Conservation (phyloP, 805 yeast species). For the Tetrapisispora nanseiensis region DNA sequence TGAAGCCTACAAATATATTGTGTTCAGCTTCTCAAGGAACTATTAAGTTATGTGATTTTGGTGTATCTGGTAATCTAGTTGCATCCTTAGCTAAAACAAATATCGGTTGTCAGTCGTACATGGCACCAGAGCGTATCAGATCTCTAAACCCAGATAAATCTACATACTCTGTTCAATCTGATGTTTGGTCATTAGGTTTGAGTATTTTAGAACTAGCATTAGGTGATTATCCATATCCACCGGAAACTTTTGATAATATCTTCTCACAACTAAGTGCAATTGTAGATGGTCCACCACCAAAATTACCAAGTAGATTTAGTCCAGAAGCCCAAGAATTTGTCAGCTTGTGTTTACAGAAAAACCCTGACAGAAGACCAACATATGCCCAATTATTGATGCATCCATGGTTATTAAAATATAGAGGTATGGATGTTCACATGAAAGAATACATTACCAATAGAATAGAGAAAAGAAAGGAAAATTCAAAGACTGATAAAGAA, state of each 20-base stretch:
- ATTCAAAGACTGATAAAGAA: slow-evolving; percentile 21
- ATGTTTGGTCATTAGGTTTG: slow-evolving; percentile 90
- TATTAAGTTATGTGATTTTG: slow-evolving; percentile 89
- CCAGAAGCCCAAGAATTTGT: slow-evolving; percentile 77
- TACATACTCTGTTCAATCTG: slow-evolving; percentile 87
- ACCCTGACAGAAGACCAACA: slow-evolving; percentile 72
- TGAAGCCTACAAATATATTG: slow-evolving; percentile 89
- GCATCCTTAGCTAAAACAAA: slow-evolving; percentile 92
- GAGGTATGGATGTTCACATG: slow-evolving; percentile 34
- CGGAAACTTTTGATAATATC: slow-evolving; percentile 82
- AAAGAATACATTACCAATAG: slow-evolving; percentile 31
- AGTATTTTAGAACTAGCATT: slow-evolving; percentile 79
- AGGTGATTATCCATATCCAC: slow-evolving; percentile 93
- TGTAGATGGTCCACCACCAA: slow-evolving; percentile 93
- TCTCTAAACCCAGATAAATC: slow-evolving; percentile 62
- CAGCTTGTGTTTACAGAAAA: slow-evolving; percentile 62
- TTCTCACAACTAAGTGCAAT: slow-evolving; percentile 91
- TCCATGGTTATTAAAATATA: slow-evolving; percentile 66
- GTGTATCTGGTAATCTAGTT: slow-evolving; percentile 89
- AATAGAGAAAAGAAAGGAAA: slow-evolving; percentile 22
- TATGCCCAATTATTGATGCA: slow-evolving; percentile 67
- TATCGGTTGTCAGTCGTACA: slow-evolving; percentile 94
- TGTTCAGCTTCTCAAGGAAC: slow-evolving; percentile 70
- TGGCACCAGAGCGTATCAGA: slow-evolving; percentile 96
- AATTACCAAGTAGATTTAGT: slow-evolving; percentile 58